Conservation (phyloP, 805 yeast genomes). For the Candida arabinofermentans region DNA sequence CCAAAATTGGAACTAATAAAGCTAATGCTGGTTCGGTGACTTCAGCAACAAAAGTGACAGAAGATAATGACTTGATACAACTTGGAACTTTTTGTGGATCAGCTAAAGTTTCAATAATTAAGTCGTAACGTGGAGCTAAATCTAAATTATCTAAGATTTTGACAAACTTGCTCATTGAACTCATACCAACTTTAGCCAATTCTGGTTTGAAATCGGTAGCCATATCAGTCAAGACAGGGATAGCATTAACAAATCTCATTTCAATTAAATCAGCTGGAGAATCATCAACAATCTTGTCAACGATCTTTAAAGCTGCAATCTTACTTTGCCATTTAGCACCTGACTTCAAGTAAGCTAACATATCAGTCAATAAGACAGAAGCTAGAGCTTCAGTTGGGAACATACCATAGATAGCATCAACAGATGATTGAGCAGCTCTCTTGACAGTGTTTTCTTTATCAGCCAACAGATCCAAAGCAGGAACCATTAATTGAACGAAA, state of each 20-base stretch:
- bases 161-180: constrained; percentile 66
- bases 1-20: constrained; percentile 85
- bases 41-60: constrained; percentile 96
- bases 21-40: constrained; percentile 96
- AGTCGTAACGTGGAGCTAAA: constrained; percentile 77
- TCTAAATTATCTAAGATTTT: constrained; percentile 89
- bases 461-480: constrained; percentile 67
- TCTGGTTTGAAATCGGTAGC: constrained; percentile 97
- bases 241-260: constrained; percentile 67
- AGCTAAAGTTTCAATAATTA: constrained; percentile 83
- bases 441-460: constrained; percentile 87
- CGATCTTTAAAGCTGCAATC: constrained; percentile 66
- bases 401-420: constrained; percentile 63
- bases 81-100: constrained; percentile 86
- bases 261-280: constrained; percentile 85
- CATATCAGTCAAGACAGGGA: constrained; percentile 84
- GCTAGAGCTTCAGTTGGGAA: constrained; percentile 78
- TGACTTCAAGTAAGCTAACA: constrained; percentile 62
- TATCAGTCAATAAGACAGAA: constrained; percentile 58
- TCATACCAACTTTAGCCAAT: constrained; percentile 78
- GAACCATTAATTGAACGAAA: constrained; percentile 56
- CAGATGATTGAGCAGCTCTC: constrained; percentile 79
- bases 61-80: constrained; percentile 83
- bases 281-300: constrained; percentile 73
- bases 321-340: constrained; percentile 95